Base-by-base conservation (phyloP, 495 filamentous ascomycete genomes). In the Aspergillus haitiensis region DNA sequence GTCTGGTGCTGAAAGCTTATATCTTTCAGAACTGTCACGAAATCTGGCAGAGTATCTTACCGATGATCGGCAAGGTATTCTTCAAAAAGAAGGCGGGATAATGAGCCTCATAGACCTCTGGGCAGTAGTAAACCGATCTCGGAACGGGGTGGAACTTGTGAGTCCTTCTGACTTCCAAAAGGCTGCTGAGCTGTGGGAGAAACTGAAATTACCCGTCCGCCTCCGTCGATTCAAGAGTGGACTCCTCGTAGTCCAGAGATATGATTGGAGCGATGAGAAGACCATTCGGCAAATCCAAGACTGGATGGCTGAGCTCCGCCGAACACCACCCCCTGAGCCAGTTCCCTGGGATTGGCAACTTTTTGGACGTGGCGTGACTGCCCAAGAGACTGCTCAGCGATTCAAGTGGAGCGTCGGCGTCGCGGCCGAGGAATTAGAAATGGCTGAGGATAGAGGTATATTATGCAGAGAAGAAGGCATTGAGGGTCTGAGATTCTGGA, bases 341-440 rank as follows among this genome's bases (percentile, higher is more conserved):
- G 79, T 86, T 40, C 52, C 81, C 0, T 92, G 90, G 90, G 87
- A 91, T 65, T 91, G 89, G 88, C 78, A 72, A 16, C 57, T 76
- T 21, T 95, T 89, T 69, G 95, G 93, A 2, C 81, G 85, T 42
- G 90, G 92, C 5, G 86, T 99, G 27, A 98, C 92, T 5, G 92
- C 93, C 7, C 88, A 93, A 64, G 93, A 97, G 68, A 83, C 84
- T 0, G 94, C 94, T 0, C 91, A 96, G 73, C 81, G 82, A 51
- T 99, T 99, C 75, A 91, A 92, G 21, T 99, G 94, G 94, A 98
- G 94, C 70, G 88, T 99, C 13, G 95, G 95, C n/a, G 94, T 99
- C 18, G 95, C 94, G 5, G 86, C 85, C 54, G 95, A 98, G 68
- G 95, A 98, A 72, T 74, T 99, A 34, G 92, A 97, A 73, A 97